Percentiles rank a stretch among this genome's conserved stretches.
Evolutionary conservation across 106 monocot species (phyloP).

Genomic region (Acanthochlamys bracteata): DNA sequence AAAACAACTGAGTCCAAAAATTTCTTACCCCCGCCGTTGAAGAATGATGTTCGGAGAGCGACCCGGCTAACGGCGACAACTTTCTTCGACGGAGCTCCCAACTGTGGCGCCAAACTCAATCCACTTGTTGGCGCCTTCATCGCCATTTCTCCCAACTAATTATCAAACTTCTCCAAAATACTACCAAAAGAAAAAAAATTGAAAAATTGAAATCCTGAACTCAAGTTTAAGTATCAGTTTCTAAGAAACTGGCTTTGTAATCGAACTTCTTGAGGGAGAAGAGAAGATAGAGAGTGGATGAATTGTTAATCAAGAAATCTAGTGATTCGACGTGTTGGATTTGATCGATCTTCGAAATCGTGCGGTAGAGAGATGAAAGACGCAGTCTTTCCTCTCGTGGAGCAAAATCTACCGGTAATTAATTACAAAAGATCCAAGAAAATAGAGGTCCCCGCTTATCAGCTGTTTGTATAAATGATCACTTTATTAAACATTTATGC

Average conservation of each 20-base stretch:
- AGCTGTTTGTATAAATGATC: no score
- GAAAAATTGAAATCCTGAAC: background rate
- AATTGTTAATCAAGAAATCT: background rate
- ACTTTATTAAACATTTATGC: no score
- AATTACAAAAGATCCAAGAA: no score
- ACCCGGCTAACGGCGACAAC: conserved; percentile 6
- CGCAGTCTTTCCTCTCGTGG: background rate
- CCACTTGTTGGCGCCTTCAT: conserved; percentile 42
- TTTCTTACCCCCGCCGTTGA: conserved; percentile 49
- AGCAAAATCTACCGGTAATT: background rate
- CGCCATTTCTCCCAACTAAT: conserved; percentile 21
- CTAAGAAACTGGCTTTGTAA: no score
- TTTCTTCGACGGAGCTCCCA: conserved; percentile 16
- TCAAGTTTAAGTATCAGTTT: background rate
- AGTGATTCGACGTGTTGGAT: background rate
- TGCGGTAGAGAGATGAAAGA: background rate
- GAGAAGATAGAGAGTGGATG: no score
- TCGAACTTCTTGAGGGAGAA: no score
- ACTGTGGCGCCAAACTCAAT: conserved; percentile 24
- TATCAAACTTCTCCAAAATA: background rate
- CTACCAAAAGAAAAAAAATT: background rate
- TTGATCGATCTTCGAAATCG: background rate
- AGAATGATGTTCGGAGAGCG: conserved; percentile 40
- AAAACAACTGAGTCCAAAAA: background rate
- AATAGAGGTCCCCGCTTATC: no score